A percentile compares a stretch with the other conserved stretches of the same genome.
These are phyloP conservation scores for Sphaerulina vaccinii DNA, from an alignment of 2,329 filamentous ascomycete genomes.

Conservation along the genomic window DNA sequence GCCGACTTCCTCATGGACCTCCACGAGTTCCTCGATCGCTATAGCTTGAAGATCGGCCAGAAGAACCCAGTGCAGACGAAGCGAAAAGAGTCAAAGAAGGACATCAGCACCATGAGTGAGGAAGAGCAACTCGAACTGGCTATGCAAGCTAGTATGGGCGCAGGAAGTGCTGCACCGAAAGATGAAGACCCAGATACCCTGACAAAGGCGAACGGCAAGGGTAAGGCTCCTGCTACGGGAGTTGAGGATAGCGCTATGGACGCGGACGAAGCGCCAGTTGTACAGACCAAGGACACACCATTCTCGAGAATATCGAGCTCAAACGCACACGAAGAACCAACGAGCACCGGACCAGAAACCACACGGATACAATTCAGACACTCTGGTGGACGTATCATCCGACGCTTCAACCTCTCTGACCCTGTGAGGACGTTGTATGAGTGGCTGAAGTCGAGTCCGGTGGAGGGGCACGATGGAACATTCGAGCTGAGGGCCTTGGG, in stretches of 20 bases:
- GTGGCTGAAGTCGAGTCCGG: constrained; percentile 87
- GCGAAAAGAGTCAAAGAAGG: constrained; percentile 65
- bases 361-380: constrained; percentile 93
- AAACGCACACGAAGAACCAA: constrained; percentile 74
- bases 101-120: constrained; percentile 87
- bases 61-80: constrained; percentile 88
- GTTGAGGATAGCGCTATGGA: constrained; percentile 25
- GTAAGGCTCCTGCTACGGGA: constrained; percentile 50
- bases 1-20: constrained; percentile 86
- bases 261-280: constrained; percentile 14
- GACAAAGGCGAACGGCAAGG: constrained; percentile 64
- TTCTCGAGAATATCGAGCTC: constrained; percentile 73
- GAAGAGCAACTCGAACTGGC: constrained; percentile 97
- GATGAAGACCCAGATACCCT: constrained; percentile 82
- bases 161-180: constrained; percentile 50
- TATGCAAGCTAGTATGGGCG: constrained; percentile 79
- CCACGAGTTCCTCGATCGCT: constrained; percentile 94
- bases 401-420: constrained; percentile 76
- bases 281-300: constrained; percentile 33
- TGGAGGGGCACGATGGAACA: constrained; percentile 74
- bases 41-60: constrained; percentile 81
- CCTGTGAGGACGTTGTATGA: constrained; percentile 83
- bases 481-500: constrained; percentile 92
- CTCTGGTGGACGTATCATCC: constrained; percentile 78
- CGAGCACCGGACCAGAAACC: constrained; percentile 61